Evolutionary conservation across 257 asterid species (phyloP).

Genomic region (Eustoma russellianum): DNA sequence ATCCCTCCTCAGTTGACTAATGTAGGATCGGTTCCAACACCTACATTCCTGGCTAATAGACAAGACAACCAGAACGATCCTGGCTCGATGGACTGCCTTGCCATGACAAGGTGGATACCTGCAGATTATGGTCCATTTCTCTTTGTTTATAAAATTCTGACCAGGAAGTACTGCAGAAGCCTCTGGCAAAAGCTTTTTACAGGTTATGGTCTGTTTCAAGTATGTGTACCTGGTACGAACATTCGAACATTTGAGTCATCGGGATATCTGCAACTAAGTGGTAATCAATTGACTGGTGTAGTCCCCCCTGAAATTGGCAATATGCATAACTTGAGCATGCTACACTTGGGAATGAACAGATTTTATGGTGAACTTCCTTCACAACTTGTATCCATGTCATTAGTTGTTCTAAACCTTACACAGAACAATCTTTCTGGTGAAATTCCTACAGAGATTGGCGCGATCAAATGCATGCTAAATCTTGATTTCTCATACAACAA

Average conservation of each 20-base stretch:
- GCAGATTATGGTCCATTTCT: constrained; percentile 85
- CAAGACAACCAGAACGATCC: constrained; percentile 26
- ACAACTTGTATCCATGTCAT: constrained; percentile 35
- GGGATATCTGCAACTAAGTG: constrained; percentile 72
- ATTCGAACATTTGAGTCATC: constrained; percentile 38
- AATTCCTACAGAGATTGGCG: constrained; percentile 57
- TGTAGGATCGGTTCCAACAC: constrained; percentile 42
- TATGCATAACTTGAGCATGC: constrained; percentile 68
- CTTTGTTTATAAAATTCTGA: constrained; percentile 55
- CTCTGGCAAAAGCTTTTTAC: constrained; percentile 65
- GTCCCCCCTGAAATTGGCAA: constrained; percentile 61
- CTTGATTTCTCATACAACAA: constrained; percentile 74
- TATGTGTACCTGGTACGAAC: constrained; percentile 59
- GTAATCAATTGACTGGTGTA: constrained; percentile 53
- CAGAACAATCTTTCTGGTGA: constrained; percentile 49
- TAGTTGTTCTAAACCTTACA: constrained; percentile 53
- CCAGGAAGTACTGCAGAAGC: constrained; percentile 55
- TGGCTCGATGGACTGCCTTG: constrained; percentile 77
- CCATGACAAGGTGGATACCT: constrained; percentile 88
- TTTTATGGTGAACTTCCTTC: constrained; percentile 53
- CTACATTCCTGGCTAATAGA: constrained; percentile 56
- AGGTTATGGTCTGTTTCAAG: constrained; percentile 70
- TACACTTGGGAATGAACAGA: constrained; percentile 56
- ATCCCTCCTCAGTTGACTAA: constrained; percentile 42
- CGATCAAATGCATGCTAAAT: constrained; percentile 55